Conservation (phyloP, 2,329 filamentous ascomycete genomes). For the Knufia petricola region DNA sequence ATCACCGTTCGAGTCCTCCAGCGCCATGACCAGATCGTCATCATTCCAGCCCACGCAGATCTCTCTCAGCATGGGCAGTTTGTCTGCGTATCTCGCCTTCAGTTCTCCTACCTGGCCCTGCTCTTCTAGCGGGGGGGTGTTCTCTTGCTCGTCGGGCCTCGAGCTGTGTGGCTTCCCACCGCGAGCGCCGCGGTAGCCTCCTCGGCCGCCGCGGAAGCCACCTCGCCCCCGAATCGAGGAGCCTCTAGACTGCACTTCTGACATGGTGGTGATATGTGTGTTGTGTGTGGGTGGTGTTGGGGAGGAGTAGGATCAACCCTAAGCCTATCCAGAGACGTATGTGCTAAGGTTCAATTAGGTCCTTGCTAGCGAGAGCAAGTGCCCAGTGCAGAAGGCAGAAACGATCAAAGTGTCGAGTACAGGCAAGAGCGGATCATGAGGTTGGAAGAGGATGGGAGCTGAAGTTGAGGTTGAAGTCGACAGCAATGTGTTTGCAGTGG, state of each 20-base stretch:
- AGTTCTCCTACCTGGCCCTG: slow-evolving; percentile 85
- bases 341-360: slow-evolving; percentile 14
- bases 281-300: slow-evolving; percentile 7
- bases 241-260: slow-evolving; percentile 82
- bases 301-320: not conserved
- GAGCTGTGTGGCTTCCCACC: slow-evolving; percentile 39
- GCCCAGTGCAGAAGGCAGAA: slow-evolving; percentile 23
- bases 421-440: slow-evolving; percentile 23
- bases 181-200: slow-evolving; percentile 64
- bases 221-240: slow-evolving; percentile 46
- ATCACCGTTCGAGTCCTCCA: slow-evolving; percentile 60
- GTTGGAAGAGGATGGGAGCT: slow-evolving; percentile 8
- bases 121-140: slow-evolving; percentile 60
- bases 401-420: slow-evolving; percentile 25
- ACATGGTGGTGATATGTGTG: slow-evolving; percentile 54
- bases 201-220: slow-evolving; percentile 66
- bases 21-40: slow-evolving; percentile 83
- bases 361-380: slow-evolving; percentile 19
- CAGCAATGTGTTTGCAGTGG: slow-evolving; percentile 18
- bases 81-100: slow-evolving; percentile 76
- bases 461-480: too few relatives aligned
- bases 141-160: slow-evolving; percentile 54
- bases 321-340: slow-evolving; percentile 10
- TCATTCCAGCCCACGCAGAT: slow-evolving; percentile 95
- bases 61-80: slow-evolving; percentile 75